Evolutionary conservation across 495 filamentous ascomycete species (phyloP).

Genomic region (Hyaloscypha bicolor): DNA sequence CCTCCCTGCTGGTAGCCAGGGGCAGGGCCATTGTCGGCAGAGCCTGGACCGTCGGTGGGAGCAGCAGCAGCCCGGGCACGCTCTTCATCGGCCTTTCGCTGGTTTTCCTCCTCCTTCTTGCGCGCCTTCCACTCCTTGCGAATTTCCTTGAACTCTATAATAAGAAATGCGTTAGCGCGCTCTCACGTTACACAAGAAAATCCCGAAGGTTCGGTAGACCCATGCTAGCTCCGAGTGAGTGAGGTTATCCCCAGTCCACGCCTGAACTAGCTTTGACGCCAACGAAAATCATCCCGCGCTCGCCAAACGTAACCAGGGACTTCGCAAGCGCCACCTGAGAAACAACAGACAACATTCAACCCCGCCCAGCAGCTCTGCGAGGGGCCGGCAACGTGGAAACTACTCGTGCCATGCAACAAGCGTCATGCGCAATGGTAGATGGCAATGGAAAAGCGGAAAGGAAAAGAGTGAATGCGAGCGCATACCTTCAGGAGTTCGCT

Average conservation of each 20-base stretch:
- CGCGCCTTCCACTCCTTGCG: slow-evolving; percentile 98
- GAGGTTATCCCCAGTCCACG: slow-evolving; percentile 33
- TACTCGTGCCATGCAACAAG: neutral
- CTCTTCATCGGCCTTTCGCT: slow-evolving; percentile 90
- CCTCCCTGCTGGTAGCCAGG: slow-evolving; percentile 62
- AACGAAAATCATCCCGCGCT: slow-evolving; percentile 23
- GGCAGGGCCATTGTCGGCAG: slow-evolving; percentile 61
- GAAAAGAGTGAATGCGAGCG: slow-evolving; percentile 11
- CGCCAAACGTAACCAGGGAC: slow-evolving; percentile 1
- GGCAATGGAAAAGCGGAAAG: slow-evolving; percentile 3
- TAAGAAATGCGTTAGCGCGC: slow-evolving; percentile 39
- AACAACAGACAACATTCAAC: slow-evolving; percentile 1
- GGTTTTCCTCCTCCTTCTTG: slow-evolving; percentile 96
- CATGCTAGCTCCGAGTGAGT: slow-evolving; percentile 29
- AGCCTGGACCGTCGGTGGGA: slow-evolving; percentile 58
- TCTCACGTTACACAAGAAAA: slow-evolving; percentile 33
- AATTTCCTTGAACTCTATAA: slow-evolving; percentile 96
- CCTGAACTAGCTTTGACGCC: slow-evolving; percentile 27
- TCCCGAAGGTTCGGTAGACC: slow-evolving; percentile 24
- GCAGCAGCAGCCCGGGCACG: slow-evolving; percentile 70
- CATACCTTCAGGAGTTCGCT: slow-evolving; percentile 96
- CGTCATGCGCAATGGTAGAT: neutral
- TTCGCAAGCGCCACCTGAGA: slow-evolving; percentile 9
- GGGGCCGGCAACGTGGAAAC: no score
- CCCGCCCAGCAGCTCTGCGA: no score